Percentiles rank a stretch among this genome's conserved stretches.
phyloP scores from a whole-genome alignment of 1,284 basidiomycete species.

The Mycosarcoma maydis region DNA sequence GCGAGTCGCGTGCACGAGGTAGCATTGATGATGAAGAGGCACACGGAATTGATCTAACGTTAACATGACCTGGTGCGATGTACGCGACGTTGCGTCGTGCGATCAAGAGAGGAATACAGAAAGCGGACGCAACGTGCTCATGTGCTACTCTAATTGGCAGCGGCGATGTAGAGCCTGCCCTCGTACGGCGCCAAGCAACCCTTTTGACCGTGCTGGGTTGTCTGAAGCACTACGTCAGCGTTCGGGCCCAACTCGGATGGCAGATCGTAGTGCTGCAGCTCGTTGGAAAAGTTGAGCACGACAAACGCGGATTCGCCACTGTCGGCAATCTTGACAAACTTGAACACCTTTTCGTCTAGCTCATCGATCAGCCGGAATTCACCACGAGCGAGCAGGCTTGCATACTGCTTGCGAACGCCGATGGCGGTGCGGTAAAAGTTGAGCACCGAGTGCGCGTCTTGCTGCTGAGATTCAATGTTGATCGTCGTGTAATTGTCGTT shows the following conservation, averaged over 20 bases:
- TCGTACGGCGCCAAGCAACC: slow-evolving; percentile 27
- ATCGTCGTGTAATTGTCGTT: slow-evolving; percentile 76
- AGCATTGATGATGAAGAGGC: too few species aligned
- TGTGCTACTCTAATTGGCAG: too few species aligned
- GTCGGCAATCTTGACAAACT: slow-evolving; percentile 71
- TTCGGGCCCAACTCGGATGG: slow-evolving; percentile 14
- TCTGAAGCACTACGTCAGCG: slow-evolving; percentile 21
- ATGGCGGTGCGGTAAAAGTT: slow-evolving; percentile 74
- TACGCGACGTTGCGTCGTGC: too few species aligned
- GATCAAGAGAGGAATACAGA: too few species aligned
- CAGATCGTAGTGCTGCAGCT: slow-evolving; percentile 29
- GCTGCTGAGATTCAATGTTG: slow-evolving; percentile 73
- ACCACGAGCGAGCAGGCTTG: slow-evolving; percentile 73
- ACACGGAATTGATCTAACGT: too few species aligned
- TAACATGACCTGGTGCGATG: too few species aligned
- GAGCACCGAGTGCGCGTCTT: slow-evolving; percentile 71
- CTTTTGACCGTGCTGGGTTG: slow-evolving; percentile 13
- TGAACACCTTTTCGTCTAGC: slow-evolving; percentile 72
- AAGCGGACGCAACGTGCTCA: too few species aligned
- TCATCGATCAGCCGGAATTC: slow-evolving; percentile 71
- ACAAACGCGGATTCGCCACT: slow-evolving; percentile 56
- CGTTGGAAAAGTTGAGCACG: slow-evolving; percentile 49
- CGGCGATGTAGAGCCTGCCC: slow-evolving; percentile 36
- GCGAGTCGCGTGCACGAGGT: too few species aligned
- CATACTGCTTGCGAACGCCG: slow-evolving; percentile 71